A percentile compares a stretch with the other conserved stretches of the same genome.
phyloP scores from a whole-genome alignment of 345 rosid genomes.

The Eucalyptus viminalis region DNA sequence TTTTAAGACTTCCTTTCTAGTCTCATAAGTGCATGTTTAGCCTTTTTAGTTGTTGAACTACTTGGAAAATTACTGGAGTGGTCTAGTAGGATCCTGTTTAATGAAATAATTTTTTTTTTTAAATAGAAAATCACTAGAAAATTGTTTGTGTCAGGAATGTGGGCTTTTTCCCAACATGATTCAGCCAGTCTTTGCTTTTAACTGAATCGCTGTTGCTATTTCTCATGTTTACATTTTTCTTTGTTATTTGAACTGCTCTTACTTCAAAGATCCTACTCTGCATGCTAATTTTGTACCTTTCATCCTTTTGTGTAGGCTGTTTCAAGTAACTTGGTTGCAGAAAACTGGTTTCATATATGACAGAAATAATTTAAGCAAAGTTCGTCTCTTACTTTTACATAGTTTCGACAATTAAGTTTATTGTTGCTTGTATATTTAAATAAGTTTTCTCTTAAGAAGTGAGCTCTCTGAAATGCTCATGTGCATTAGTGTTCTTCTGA shows the following conservation, averaged over 20 bases:
- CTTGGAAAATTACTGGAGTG: not conserved
- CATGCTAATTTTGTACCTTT: slow-evolving; percentile 12
- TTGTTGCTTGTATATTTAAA: not conserved
- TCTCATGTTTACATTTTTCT: not conserved
- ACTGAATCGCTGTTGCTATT: not conserved
- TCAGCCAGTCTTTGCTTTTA: not conserved
- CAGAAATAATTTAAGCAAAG: slow-evolving; percentile 55
- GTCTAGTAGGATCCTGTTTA: not conserved
- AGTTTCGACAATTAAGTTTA: not conserved
- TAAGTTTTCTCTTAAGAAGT: not conserved
- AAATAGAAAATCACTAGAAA: not conserved
- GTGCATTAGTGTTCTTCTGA: not conserved
- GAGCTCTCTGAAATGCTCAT: not conserved
- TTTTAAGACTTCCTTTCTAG: not conserved
- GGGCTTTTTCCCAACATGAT: not conserved
- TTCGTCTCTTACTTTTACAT: slow-evolving; percentile 1
- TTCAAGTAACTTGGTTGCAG: slow-evolving; percentile 90
- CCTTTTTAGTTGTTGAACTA: not conserved
- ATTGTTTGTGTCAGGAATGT: not conserved
- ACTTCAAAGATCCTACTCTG: not conserved
- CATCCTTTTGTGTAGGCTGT: slow-evolving; percentile 67
- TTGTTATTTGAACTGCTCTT: not conserved
- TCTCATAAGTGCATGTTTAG: not conserved
- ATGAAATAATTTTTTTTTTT: not conserved
- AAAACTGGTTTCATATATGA: slow-evolving; percentile 84